These are phyloP conservation scores for Kockovaella imperatae DNA, from an alignment of 768 basidiomycete genomes.

Conservation along the genomic window DNA sequence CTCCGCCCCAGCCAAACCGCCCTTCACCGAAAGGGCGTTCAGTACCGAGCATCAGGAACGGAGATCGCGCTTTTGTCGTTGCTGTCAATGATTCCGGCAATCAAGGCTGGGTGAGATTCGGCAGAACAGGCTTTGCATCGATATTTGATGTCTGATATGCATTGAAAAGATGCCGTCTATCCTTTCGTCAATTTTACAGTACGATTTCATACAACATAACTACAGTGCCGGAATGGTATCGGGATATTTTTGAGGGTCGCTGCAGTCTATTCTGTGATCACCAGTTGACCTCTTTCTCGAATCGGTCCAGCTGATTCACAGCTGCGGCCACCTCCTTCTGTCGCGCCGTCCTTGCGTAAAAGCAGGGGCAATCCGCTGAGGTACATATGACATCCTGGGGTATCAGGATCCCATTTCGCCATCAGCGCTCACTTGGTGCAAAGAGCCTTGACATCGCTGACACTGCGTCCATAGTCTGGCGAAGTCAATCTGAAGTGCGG, in stretches of 20 bases:
- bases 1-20: too few species aligned
- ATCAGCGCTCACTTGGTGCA: constrained; percentile 59
- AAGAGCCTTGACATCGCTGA: constrained; percentile 94
- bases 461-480: constrained; percentile 97
- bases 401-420: background rate
- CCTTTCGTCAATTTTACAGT: background rate
- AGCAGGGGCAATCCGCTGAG: constrained; percentile 96
- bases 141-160: constrained; percentile 11
- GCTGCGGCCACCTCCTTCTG: constrained; percentile 96
- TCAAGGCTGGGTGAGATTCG: constrained; percentile 80
- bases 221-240: too few species aligned
- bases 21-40: too few species aligned
- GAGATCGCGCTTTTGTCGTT: constrained; percentile 72
- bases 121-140: constrained; percentile 63
- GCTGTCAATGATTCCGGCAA: constrained; percentile 83
- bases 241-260: too few species aligned
- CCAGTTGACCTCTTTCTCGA: constrained; percentile 52
- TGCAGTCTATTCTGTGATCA: constrained; percentile 4
- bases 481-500: constrained; percentile 79
- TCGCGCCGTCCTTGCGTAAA: constrained; percentile 96
- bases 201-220: background rate
- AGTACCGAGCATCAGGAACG: constrained; percentile 73
- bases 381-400: constrained; percentile 87
- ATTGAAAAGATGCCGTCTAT: background rate
- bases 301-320: constrained; percentile 68